These are phyloP conservation scores for Stenogyne calaminthoides DNA, from an alignment of 305 asterid genomes.

Conservation along the genomic window DNA sequence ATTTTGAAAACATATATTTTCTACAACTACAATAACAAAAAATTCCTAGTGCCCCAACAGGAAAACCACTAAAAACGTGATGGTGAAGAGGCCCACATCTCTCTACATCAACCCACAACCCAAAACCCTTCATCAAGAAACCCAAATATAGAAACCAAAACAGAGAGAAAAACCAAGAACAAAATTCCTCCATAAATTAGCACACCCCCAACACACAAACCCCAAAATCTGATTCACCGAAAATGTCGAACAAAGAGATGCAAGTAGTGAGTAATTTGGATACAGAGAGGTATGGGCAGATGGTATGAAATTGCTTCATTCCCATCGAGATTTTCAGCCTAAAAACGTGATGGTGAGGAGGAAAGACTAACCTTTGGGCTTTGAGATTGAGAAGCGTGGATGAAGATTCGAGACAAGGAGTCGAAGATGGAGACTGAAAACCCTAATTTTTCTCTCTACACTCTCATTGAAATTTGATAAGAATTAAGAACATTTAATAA, in stretches of 20 bases:
- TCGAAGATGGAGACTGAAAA: too few species aligned
- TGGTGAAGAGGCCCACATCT: constrained; percentile 9
- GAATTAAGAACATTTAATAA: too few species aligned
- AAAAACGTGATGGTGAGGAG: too few species aligned
- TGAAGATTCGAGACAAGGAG: too few species aligned
- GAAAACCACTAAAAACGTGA: too few species aligned
- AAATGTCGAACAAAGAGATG: constrained; percentile 50
- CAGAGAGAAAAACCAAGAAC: background rate
- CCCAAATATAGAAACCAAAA: background rate
- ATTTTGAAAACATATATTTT: too few species aligned
- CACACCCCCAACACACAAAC: background rate
- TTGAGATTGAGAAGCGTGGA: too few species aligned
- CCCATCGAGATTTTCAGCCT: constrained; percentile 54
- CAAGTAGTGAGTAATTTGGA: constrained; percentile 50
- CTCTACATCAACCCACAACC: background rate
- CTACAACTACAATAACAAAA: too few species aligned
- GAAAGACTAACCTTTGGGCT: too few species aligned
- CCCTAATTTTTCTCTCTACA: too few species aligned
- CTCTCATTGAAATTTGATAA: too few species aligned
- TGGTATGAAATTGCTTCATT: constrained; percentile 74
- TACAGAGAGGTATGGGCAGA: constrained; percentile 55
- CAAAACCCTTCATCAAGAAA: constrained; percentile 8
- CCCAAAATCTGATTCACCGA: background rate
- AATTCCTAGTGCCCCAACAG: too few species aligned
- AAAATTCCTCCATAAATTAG: background rate